Percentiles rank a stretch among this genome's conserved stretches.
Evolutionary conservation across 768 basidiomycete species (phyloP).

Genomic region (Rhizopogon sp.): DNA sequence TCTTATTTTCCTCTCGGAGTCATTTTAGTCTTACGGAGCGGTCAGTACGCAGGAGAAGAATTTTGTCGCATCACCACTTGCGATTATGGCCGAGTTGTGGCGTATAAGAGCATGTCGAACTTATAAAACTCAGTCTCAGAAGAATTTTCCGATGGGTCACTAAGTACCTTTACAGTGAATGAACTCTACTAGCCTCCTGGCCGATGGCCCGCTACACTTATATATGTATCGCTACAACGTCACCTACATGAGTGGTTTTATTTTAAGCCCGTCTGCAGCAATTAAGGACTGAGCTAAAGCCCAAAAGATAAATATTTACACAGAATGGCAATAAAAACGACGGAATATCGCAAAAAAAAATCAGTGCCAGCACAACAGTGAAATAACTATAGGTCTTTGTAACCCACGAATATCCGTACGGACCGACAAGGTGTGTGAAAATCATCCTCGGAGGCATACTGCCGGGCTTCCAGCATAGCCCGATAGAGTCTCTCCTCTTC

Average conservation of each 20-base stretch:
- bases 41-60: too few relatives aligned
- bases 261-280: neutral
- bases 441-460: conserved; percentile 47
- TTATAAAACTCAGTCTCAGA: too few relatives aligned
- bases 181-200: too few relatives aligned
- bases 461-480: conserved; percentile 55
- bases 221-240: conserved; percentile 3
- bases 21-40: too few relatives aligned
- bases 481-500: conserved; percentile 61
- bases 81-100: too few relatives aligned
- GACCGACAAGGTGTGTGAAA: conserved; percentile 50
- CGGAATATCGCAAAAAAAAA: neutral
- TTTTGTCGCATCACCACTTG: too few relatives aligned
- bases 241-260: neutral
- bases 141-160: too few relatives aligned
- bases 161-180: too few relatives aligned
- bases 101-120: too few relatives aligned
- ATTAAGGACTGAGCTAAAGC: neutral
- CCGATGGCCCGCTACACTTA: neutral
- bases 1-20: too few relatives aligned
- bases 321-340: neutral
- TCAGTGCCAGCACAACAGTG: neutral
- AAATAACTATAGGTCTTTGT: conserved; percentile 29
- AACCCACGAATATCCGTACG: conserved; percentile 57
- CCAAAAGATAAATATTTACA: neutral